Percentiles rank a stretch among this genome's conserved stretches.
These are phyloP conservation scores for Microsporum ferrugineum DNA, from an alignment of 2,329 filamentous ascomycete genomes.

Conservation along the genomic window DNA sequence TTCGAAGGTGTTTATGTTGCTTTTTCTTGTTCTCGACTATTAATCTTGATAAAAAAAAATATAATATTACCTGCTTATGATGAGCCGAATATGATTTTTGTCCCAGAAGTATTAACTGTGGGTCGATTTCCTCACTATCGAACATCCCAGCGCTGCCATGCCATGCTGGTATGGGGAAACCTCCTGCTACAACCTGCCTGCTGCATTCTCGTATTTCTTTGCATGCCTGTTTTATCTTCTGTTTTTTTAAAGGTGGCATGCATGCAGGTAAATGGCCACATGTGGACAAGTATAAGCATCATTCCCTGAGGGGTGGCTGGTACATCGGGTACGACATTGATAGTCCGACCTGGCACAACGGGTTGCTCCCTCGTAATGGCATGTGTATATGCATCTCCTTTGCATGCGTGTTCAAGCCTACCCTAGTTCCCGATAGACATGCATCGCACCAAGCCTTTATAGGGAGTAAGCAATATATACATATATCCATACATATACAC, in stretches of 20 bases:
- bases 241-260: no score
- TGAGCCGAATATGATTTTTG: not conserved
- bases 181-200: not conserved
- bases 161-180: not conserved
- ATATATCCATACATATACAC: not conserved
- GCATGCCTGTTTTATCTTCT: not conserved
- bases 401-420: not conserved
- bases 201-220: not conserved
- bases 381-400: not conserved
- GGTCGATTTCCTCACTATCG: not conserved
- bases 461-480: not conserved
- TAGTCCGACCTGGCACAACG: not conserved
- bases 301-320: not conserved
- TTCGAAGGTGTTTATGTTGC: not conserved
- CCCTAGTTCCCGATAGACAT: not conserved
- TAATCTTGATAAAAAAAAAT: not conserved
- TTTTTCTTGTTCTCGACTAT: not conserved
- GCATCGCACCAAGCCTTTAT: not conserved
- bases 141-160: not conserved
- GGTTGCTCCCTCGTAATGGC: not conserved
- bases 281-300: not conserved
- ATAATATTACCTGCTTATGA: not conserved
- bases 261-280: not conserved
- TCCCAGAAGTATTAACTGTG: constrained; percentile 1
- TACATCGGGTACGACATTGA: not conserved